These are phyloP conservation scores for Fusarium proliferatum DNA, from an alignment of 2,329 filamentous ascomycete genomes.

Conservation along the genomic window DNA sequence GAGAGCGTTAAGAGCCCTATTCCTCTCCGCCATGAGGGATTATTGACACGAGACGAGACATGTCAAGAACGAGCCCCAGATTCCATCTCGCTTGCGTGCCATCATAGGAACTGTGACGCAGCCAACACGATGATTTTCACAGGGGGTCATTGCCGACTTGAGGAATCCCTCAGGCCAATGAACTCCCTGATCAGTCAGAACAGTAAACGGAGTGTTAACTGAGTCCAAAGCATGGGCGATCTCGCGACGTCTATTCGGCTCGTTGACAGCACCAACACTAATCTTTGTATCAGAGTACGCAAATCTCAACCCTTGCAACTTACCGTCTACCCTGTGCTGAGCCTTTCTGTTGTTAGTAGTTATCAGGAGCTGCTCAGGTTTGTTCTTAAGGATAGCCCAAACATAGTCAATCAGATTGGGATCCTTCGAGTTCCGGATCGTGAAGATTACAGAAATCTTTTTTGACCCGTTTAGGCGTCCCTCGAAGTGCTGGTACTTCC, in stretches of 20 bases:
- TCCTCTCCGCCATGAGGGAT: constrained; percentile 7
- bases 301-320: background rate
- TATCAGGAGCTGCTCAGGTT: constrained; percentile 4
- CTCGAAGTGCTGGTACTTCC: background rate
- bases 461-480: fast-evolving
- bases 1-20: constrained; percentile 1
- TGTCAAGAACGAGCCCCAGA: background rate
- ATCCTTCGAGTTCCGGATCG: background rate
- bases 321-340: background rate
- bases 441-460: constrained; percentile 22
- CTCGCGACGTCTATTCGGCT: constrained; percentile 29
- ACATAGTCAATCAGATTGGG: background rate
- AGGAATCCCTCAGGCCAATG: constrained; percentile 27
- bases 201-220: constrained; percentile 2
- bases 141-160: constrained; percentile 7
- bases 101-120: constrained; percentile 24
- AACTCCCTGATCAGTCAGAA: constrained; percentile 26
- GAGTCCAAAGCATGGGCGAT: constrained; percentile 21
- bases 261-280: constrained; percentile 28
- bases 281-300: constrained; percentile 10
- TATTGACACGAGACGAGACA: constrained; percentile 18
- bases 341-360: background rate
- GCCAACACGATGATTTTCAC: background rate
- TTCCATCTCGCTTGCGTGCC: background rate
- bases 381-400: constrained; percentile 17